Base-by-base conservation (phyloP, 1,139 yeast genomes). In the Diutina pseudorugosa region DNA sequence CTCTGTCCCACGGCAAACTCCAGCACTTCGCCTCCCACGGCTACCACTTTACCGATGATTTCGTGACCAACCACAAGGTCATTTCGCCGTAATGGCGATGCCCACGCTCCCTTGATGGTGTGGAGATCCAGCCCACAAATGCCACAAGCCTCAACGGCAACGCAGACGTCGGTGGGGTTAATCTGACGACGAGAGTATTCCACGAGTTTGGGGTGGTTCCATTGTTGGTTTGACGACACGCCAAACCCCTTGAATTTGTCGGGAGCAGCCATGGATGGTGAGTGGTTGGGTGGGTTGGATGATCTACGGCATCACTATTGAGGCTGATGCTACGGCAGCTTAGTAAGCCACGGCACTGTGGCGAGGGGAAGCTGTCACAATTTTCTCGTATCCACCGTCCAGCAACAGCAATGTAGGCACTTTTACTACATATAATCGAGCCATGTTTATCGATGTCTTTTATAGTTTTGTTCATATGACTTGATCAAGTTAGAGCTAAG, bases 81-180 rank as follows among this genome's bases (percentile, higher is more conserved):
- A 60, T 58, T 59, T 59, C 60, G 60, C 48, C 58, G 56, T 57
- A 60, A 57, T 20, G 71, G 64, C n/a, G 21, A 4, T 14, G 68
- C 61, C 67, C 77, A 71, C 55, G 72, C 75, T 36, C 80, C 82
- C 53, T 64, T 61, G 50, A 69, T 65, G 43, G 76, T 70, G 61
- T 76, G 82, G 55, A 76, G 62, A 59, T 80, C 85, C 12, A 82
- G 71, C 33, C 84, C 85, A 66, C 89, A 82, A 55, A 82, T 71
- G 40, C 87, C 86, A 62, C 86, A 78, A 53, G 52, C 69, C 65
- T 58, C 62, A 54, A 68, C 72, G 62, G 76, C 66, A 57, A 79
- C 62, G 20, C 73, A 78, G 33, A 80, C 75, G 59, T 73, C 78
- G 52, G 67, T 60, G 21, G 68, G 68, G 42, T 61, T 61, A 54